Conservation (phyloP, 805 yeast species). For the Yamadazyma sp. region DNA sequence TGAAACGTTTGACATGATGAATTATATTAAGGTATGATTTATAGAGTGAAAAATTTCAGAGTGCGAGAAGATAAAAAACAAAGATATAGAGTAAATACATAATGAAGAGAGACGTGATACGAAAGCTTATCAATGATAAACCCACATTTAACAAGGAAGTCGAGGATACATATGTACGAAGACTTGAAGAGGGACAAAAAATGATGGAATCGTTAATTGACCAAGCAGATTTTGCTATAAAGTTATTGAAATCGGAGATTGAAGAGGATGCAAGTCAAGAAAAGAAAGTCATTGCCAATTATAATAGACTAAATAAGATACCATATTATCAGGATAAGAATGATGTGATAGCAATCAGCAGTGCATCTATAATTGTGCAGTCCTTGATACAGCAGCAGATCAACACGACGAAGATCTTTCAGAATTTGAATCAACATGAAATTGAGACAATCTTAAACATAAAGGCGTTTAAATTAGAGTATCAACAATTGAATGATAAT, state of each 20-base stretch:
- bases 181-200: slow-evolving; percentile 8
- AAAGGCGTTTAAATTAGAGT: slow-evolving; percentile 1
- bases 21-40: background rate
- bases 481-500: slow-evolving; percentile 1
- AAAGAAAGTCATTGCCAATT: slow-evolving; percentile 4
- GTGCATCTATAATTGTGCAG: slow-evolving; percentile 12
- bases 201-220: slow-evolving; percentile 3
- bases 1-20: slow-evolving; percentile 3
- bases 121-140: slow-evolving; percentile 1
- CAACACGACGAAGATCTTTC: background rate
- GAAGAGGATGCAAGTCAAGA: background rate
- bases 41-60: background rate
- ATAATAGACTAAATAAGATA: slow-evolving; percentile 10
- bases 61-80: background rate
- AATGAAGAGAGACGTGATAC: slow-evolving; percentile 3
- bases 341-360: slow-evolving; percentile 26
- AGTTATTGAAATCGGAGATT: slow-evolving; percentile 2
- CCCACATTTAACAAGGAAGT: slow-evolving; percentile 6
- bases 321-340: slow-evolving; percentile 26
- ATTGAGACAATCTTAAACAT: slow-evolving; percentile 1
- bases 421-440: slow-evolving; percentile 3
- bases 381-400: slow-evolving; percentile 5
- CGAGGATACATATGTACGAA: slow-evolving; percentile 6
- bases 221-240: slow-evolving; percentile 7
- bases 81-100: too few species aligned